Base-by-base conservation (phyloP, 1,284 basidiomycete species). In the Trametes pubescens region DNA sequence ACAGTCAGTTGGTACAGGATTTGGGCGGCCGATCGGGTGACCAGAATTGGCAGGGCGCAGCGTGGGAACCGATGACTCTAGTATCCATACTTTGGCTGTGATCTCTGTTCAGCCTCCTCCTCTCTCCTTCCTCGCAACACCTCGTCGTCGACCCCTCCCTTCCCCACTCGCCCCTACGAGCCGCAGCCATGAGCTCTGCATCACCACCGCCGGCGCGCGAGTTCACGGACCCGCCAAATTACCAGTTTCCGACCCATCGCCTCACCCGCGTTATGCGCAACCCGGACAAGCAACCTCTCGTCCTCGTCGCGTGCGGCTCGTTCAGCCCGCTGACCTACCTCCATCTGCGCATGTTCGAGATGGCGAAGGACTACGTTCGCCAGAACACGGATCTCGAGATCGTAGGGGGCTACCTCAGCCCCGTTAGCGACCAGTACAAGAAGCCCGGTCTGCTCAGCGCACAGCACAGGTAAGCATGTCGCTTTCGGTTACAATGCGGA, bases 311-410 rank as follows among this genome's bases (percentile, higher is more conserved):
- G 62, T 93, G 91, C 71, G 91, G 91, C 44, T 93, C 91, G 67
- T 93, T 93, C 83, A 92, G 88, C 75, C 91, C 90, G 18, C 86
- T 93, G 66, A 93, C 91, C 21, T 93, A 91, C 71, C 87, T 93
- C 62, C 91, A 91, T 74, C 89, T 94, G 43, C 92, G 96, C 63
- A 98, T 98, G 94, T 98, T 98, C 78, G 96, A 98, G 78, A 98
- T 98, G 96, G 96, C 96, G 62, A 94, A 92, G 79, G 96, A 98
- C 81, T 96, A 95, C 73, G 88, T 95, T 63, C 86, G 95, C 58
- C 96, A 98, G 75, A 94, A 93, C 72, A 95, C 94, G 66, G 88
- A 95, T 69, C 97, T 94, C 74, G 96, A 98, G 81, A 91, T 98
- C 71, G 85, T 98, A 71, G 96, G 93, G 24, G 95, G 94, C 1